Percentiles rank a stretch among this genome's conserved stretches.
phyloP scores from a whole-genome alignment of 306 rosid genomes.

The Dicorynia guianensis region DNA sequence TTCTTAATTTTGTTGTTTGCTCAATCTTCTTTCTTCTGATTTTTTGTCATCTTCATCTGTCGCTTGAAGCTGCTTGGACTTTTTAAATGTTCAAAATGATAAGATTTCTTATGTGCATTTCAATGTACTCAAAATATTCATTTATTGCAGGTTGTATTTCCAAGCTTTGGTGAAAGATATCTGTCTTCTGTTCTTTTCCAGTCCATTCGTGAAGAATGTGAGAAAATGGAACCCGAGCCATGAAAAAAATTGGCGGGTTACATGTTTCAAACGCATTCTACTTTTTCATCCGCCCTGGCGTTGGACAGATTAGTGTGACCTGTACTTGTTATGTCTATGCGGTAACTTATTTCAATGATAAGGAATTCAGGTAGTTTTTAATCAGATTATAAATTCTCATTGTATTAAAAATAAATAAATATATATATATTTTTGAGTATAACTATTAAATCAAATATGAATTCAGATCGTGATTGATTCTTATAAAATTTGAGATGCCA shows the following conservation, averaged over 20 bases:
- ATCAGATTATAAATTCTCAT: too few species aligned
- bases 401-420: too few species aligned
- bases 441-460: too few species aligned
- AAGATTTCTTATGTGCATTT: neutral
- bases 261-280: constrained; percentile 27
- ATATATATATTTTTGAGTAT: too few species aligned
- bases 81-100: neutral
- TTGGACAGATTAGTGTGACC: constrained; percentile 28
- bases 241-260: constrained; percentile 46
- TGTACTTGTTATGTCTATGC: constrained; percentile 15
- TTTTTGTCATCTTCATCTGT: neutral
- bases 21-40: neutral
- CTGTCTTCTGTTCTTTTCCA: constrained; percentile 83
- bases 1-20: neutral
- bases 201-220: constrained; percentile 92
- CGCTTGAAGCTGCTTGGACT: neutral
- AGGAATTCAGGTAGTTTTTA: too few species aligned
- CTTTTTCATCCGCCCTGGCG: constrained; percentile 17
- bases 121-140: constrained; percentile 7
- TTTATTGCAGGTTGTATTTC: constrained; percentile 79
- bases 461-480: too few species aligned
- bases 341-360: neutral
- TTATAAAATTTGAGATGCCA: too few species aligned
- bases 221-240: constrained; percentile 90
- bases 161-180: constrained; percentile 92